These are phyloP conservation scores for Liquidambar formosana DNA, from an alignment of 164 flowering plant species.

Conservation along the genomic window DNA sequence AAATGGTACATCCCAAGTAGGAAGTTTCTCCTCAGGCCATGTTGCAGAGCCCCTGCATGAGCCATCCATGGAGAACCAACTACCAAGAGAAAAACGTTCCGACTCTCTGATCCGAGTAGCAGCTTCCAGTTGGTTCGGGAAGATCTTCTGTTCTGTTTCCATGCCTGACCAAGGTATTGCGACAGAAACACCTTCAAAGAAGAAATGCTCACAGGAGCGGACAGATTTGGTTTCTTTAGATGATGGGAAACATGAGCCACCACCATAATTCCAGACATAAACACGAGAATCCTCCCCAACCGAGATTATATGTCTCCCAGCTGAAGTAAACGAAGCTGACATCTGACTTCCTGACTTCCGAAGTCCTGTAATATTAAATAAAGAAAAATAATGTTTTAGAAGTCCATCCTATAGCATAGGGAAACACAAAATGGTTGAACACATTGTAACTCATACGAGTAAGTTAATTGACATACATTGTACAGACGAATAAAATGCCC, in stretches of 20 bases:
- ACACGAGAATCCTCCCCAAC: slow-evolving; percentile 73
- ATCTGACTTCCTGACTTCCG: slow-evolving; percentile 69
- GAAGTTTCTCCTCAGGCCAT: slow-evolving; percentile 93
- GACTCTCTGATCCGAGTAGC: slow-evolving; percentile 34
- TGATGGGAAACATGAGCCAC: slow-evolving; percentile 17
- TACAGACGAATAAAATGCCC: neutral
- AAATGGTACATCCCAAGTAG: slow-evolving; percentile 23
- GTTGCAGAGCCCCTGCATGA: slow-evolving; percentile 50
- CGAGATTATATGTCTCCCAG: slow-evolving; percentile 71
- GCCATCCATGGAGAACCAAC: slow-evolving; percentile 62
- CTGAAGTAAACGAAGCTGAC: slow-evolving; percentile 77
- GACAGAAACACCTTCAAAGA: slow-evolving; percentile 59
- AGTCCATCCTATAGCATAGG: neutral
- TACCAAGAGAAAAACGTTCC: slow-evolving; percentile 54
- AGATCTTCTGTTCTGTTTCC: slow-evolving; percentile 8
- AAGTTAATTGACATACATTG: neutral
- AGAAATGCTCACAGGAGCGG: slow-evolving; percentile 74
- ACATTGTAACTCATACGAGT: neutral
- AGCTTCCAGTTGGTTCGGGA: slow-evolving; percentile 17
- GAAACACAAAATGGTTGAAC: neutral
- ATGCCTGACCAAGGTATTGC: slow-evolving; percentile 73
- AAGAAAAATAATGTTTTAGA: neutral
- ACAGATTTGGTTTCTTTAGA: slow-evolving; percentile 47
- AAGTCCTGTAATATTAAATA: slow-evolving; percentile 43
- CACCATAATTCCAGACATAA: slow-evolving; percentile 71